These are phyloP conservation scores for Peribolospora kevripleyi DNA, from an alignment of 768 basidiomycete genomes.

Conservation along the genomic window DNA sequence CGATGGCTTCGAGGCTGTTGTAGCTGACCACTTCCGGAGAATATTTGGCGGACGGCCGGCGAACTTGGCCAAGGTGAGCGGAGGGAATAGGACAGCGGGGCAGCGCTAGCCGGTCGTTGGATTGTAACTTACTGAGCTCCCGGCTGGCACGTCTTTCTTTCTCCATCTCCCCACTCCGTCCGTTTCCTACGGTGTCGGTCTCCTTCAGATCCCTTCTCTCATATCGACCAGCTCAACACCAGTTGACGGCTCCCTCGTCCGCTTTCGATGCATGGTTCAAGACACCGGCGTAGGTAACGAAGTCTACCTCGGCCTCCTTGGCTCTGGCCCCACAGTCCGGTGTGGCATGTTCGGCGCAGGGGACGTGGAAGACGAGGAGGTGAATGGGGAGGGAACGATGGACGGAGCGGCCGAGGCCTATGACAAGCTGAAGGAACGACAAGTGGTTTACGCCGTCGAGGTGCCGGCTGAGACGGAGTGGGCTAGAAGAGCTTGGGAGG, in stretches of 20 bases:
- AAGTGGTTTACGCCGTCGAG: slow-evolving; percentile 12
- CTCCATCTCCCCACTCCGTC: too few relatives aligned
- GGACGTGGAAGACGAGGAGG: slow-evolving; percentile 5
- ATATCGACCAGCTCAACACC: too few relatives aligned
- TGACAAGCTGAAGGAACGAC: slow-evolving; percentile 12
- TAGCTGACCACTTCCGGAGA: too few relatives aligned
- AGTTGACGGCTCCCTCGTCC: slow-evolving; percentile 8
- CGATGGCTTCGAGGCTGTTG: too few relatives aligned
- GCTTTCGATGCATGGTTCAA: slow-evolving; percentile 16
- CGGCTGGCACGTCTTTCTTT: too few relatives aligned
- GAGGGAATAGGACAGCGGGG: too few relatives aligned
- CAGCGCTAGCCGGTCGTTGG: too few relatives aligned
- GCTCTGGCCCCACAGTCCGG: not conserved
- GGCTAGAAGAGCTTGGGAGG: slow-evolving; percentile 8
- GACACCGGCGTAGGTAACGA: slow-evolving; percentile 15
- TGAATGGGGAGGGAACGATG: not conserved
- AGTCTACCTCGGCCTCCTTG: slow-evolving; percentile 8
- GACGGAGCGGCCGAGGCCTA: slow-evolving; percentile 12
- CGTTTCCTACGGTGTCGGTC: too few relatives aligned
- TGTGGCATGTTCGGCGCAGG: not conserved
- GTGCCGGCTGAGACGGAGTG: slow-evolving; percentile 15
- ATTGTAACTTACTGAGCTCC: too few relatives aligned
- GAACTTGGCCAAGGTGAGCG: too few relatives aligned
- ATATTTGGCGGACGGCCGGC: too few relatives aligned
- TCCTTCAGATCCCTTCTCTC: too few relatives aligned